Percentiles rank a stretch among this genome's conserved stretches.
These are phyloP conservation scores for Apiospora koreana DNA, from an alignment of 2,329 filamentous ascomycete species.

Conservation along the genomic window DNA sequence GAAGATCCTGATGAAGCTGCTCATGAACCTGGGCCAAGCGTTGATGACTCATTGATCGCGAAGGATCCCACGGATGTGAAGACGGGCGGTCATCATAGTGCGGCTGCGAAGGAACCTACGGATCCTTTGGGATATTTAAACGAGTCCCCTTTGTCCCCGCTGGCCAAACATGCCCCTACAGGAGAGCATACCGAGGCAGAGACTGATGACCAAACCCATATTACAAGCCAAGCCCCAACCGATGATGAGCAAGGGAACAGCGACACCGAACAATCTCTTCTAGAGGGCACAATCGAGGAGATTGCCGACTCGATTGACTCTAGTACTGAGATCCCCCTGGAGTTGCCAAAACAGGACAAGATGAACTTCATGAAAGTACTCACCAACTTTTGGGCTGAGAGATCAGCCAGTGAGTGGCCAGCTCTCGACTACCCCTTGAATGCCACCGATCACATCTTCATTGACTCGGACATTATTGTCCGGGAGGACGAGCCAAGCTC, in stretches of 20 bases:
- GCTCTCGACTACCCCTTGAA: constrained; percentile 89
- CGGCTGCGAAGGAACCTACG: constrained; percentile 19
- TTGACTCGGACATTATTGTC: constrained; percentile 95
- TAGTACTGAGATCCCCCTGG: constrained; percentile 62
- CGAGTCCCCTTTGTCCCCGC: constrained; percentile 19
- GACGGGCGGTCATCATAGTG: constrained; percentile 15
- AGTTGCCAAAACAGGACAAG: constrained; percentile 90
- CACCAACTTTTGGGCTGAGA: constrained; percentile 97
- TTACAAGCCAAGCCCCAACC: constrained; percentile 60
- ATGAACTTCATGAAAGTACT: constrained; percentile 93
- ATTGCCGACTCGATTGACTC: constrained; percentile 64
- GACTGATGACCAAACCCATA: constrained; percentile 43
- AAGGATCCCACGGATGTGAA: constrained; percentile 36
- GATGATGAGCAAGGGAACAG: constrained; percentile 70
- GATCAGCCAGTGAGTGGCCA: constrained; percentile 92
- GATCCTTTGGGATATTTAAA: constrained; percentile 11
- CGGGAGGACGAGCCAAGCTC: constrained; percentile 97
- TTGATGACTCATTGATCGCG: constrained; percentile 56
- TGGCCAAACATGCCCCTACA: constrained; percentile 27
- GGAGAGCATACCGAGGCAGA: constrained; percentile 43
- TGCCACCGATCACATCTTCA: constrained; percentile 90
- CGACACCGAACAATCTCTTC: constrained; percentile 69
- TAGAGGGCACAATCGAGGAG: constrained; percentile 68
- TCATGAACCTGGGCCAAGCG: constrained; percentile 69
- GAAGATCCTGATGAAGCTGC: constrained; percentile 92